phyloP scores from a whole-genome alignment of 495 filamentous ascomycete genomes.

The Neurospora sp. region DNA sequence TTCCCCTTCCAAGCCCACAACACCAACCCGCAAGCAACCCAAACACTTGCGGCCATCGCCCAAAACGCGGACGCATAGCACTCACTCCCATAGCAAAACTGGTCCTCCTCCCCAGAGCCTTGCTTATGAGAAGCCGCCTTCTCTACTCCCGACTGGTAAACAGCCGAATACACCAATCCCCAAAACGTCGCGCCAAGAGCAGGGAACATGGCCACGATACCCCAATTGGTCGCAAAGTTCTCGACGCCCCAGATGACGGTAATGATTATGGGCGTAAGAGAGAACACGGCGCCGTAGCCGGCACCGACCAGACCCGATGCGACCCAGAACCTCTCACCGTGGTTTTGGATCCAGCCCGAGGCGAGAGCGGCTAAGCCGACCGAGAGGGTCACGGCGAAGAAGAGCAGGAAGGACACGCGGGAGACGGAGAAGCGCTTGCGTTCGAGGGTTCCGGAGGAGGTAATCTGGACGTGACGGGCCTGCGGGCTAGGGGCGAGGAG shows the following conservation, averaged over 20 bases:
- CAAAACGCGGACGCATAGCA: conserved; percentile 77
- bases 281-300: conserved; percentile 88
- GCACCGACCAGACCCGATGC: conserved; percentile 73
- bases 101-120: conserved; percentile 27
- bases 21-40: conserved; percentile 66
- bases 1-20: conserved; percentile 69
- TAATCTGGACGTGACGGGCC: conserved; percentile 30
- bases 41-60: conserved; percentile 68
- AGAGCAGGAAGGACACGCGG: conserved; percentile 68
- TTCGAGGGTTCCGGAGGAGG: conserved; percentile 14
- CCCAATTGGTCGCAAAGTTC: conserved; percentile 98
- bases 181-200: conserved; percentile 76
- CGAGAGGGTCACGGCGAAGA: conserved; percentile 64
- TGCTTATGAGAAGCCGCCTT: conserved; percentile 13
- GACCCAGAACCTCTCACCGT: conserved; percentile 63
- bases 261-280: conserved; percentile 80
- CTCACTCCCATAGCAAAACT: conserved; percentile 59
- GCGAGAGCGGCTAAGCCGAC: conserved; percentile 67
- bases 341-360: conserved; percentile 54
- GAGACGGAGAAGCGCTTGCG: conserved; percentile 50
- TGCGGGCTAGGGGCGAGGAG: conserved; percentile 63
- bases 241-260: conserved; percentile 94
- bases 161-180: conserved; percentile 70
- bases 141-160: conserved; percentile 60
- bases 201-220: conserved; percentile 84